Evolutionary conservation across 2,329 filamentous ascomycete genomes (phyloP), one percentile per base, ranked within the genome.

Genomic region (Cladosporium phlei): DNA sequence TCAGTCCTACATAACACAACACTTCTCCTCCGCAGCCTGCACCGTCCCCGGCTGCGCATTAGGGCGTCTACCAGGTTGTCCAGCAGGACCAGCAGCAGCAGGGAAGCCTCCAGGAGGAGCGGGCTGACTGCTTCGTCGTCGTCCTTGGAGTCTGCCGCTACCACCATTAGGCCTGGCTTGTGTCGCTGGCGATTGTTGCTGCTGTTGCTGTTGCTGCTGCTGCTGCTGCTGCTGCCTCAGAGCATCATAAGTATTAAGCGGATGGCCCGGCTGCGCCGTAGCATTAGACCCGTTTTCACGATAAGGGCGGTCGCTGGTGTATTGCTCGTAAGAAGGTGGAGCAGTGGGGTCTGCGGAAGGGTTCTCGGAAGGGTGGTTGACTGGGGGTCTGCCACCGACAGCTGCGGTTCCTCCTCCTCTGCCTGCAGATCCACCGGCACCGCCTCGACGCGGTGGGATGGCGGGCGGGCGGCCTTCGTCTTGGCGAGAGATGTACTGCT

Each of bases 261-360:
- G 59, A 42, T 64, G 59, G 3, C 62, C 61, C 35, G 63, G 64
- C 29, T 55, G 47, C 8, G 53, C 47, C 3, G 54, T 47, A 3
- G 60, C 59, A n/a, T 58, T 59, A 4, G 55, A 50, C 19, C 60
- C 61, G 1, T 56, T 58, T 40, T 62, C 62, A 17, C 63, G 52
- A 52, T 82, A 83, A 2, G 72, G 72, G n/a, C 73, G 71, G 33
- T 73, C 71, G 11, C 68, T 74, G 0, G 79, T 74, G 14, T 79
- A 78, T 61, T 84, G 79, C 60, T 85, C 82, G 57, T 86, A 86
- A 0, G 76, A 75, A 4, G 82, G 82, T 1, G 80, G 81, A 2
- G 80, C 79, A 0, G 71, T 75, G 21, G 80, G 74, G 19, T 77
- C 72, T 11, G 61, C 62, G 25, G 58, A 59, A 16, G 35, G 32